Evolutionary conservation across 2,329 filamentous ascomycete species (phyloP).

Genomic region (Coniochaeta prunicola): DNA sequence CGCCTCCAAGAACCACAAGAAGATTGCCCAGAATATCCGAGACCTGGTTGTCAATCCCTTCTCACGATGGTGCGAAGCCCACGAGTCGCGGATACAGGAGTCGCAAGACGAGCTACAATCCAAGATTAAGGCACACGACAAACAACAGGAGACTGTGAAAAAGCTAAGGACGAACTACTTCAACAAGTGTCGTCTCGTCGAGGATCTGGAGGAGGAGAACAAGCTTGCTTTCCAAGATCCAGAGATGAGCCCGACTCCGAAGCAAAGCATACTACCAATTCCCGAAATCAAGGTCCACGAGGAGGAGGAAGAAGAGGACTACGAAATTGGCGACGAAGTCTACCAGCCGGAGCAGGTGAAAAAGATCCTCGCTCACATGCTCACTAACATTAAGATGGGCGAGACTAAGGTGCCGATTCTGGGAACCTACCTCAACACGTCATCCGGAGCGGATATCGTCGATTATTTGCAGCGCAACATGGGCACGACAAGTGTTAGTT

Average conservation of each 20-base stretch:
- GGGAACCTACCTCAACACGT: constrained; percentile 90
- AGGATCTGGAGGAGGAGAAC: constrained; percentile 97
- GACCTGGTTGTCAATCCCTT: constrained; percentile 94
- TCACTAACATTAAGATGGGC: constrained; percentile 77
- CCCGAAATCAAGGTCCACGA: constrained; percentile 84
- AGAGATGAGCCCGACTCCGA: constrained; percentile 56
- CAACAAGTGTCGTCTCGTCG: constrained; percentile 94
- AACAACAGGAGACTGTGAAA: constrained; percentile 81
- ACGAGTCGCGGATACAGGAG: constrained; percentile 83
- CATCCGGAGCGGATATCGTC: constrained; percentile 84
- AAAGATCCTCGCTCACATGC: constrained; percentile 79
- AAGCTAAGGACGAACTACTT: constrained; percentile 96
- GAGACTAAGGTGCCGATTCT: constrained; percentile 95
- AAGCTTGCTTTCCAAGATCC: constrained; percentile 95
- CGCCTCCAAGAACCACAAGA: constrained; percentile 81
- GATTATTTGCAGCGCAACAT: constrained; percentile 90
- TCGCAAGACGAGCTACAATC: constrained; percentile 90
- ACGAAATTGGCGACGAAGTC: constrained; percentile 84
- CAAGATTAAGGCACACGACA: constrained; percentile 87
- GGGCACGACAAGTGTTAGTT: constrained; percentile 75
- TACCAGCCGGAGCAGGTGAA: constrained; percentile 84
- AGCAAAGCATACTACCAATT: constrained; percentile 31
- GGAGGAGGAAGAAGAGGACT: constrained; percentile 68
- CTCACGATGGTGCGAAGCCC: constrained; percentile 90
- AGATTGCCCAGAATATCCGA: constrained; percentile 93